Evolutionary conservation across 805 yeast genomes (phyloP).

Genomic region (Candida pseudofarinosa): DNA sequence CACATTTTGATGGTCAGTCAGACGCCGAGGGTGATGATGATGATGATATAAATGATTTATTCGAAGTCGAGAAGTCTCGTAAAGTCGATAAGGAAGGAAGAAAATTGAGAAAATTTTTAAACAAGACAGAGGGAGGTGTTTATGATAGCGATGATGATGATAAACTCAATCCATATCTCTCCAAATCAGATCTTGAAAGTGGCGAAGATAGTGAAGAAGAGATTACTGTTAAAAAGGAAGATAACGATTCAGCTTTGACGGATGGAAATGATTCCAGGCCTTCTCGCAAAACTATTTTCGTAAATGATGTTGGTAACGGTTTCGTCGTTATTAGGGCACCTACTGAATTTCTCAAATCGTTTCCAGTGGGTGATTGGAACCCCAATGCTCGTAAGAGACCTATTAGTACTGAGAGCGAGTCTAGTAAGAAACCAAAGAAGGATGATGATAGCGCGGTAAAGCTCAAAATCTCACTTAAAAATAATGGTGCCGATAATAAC

Average conservation of each 20-base stretch:
- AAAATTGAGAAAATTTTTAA: conserved; percentile 75
- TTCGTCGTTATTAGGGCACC: conserved; percentile 62
- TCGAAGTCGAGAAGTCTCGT: conserved; percentile 55
- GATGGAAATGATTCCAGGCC: conserved; percentile 3
- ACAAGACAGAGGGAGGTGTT: conserved; percentile 82
- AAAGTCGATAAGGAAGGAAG: conserved; percentile 89
- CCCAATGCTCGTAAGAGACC: conserved; percentile 49
- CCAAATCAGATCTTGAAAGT: conserved; percentile 51
- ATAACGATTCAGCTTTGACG: conserved; percentile 17
- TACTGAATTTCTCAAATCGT: conserved; percentile 52
- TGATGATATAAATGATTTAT: conserved; percentile 65
- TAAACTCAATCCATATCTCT: conserved; percentile 68
- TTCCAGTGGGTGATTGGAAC: conserved; percentile 85
- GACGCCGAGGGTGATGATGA: conserved; percentile 52
- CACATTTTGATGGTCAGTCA: conserved; percentile 63
- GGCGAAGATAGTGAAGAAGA: conserved; percentile 53
- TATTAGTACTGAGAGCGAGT: conserved; percentile 18
- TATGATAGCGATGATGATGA: conserved; percentile 78
- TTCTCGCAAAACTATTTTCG: conserved; percentile 16
- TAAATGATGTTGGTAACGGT: conserved; percentile 31
- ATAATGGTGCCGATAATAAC: conserved; percentile 12
- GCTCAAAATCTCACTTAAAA: conserved; percentile 7
- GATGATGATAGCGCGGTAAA: conserved; percentile 24
- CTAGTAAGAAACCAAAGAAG: conserved; percentile 37
- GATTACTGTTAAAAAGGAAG: conserved; percentile 29